Percentiles rank a stretch among this genome's conserved stretches.
Conservation (phyloP, 768 basidiomycete species). For the Mycena capillaripes region DNA sequence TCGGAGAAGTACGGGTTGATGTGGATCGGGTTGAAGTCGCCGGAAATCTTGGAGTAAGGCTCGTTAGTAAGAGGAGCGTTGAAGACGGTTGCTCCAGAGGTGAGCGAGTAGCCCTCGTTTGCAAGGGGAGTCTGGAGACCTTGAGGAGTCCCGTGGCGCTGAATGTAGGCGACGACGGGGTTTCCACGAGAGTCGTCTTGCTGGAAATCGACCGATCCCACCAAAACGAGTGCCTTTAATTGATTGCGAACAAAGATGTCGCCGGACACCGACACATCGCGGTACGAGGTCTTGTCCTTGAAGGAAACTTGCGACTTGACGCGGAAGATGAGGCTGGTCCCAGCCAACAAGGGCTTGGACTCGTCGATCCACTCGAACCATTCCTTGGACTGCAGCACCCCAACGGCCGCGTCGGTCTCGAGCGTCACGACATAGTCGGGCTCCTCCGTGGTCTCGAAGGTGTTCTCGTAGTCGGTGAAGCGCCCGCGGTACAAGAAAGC, state of each 20-base stretch:
- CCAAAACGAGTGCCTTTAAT: constrained; percentile 89
- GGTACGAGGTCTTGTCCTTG: constrained; percentile 91
- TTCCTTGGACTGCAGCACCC: constrained; percentile 94
- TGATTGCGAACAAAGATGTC: constrained; percentile 91
- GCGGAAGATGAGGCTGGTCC: constrained; percentile 91
- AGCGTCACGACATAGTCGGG: constrained; percentile 88
- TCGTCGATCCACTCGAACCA: constrained; percentile 98
- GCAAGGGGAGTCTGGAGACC: constrained; percentile 84
- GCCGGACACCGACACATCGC: constrained; percentile 85
- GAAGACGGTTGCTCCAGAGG: constrained; percentile 76
- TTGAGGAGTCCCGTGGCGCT: constrained; percentile 89
- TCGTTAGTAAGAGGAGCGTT: constrained; percentile 92
- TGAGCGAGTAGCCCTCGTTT: constrained; percentile 90
- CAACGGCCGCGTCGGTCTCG: constrained; percentile 83
- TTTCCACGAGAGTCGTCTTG: constrained; percentile 93
- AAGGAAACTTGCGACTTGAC: constrained; percentile 88
- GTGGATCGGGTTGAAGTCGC: constrained; percentile 99
- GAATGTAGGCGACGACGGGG: constrained; percentile 92
- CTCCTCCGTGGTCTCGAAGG: constrained; percentile 93
- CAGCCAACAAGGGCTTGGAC: constrained; percentile 79
- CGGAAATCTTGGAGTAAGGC: constrained; percentile 95
- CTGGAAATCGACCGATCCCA: constrained; percentile 89
- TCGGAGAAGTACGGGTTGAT: constrained; percentile 98
- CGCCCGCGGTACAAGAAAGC: constrained; percentile 97
- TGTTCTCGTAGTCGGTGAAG: constrained; percentile 95